Evolutionary conservation across 345 rosid genomes (phyloP), one percentile per base, ranked within the genome.

Genomic region (Odontarrhena argentea): DNA sequence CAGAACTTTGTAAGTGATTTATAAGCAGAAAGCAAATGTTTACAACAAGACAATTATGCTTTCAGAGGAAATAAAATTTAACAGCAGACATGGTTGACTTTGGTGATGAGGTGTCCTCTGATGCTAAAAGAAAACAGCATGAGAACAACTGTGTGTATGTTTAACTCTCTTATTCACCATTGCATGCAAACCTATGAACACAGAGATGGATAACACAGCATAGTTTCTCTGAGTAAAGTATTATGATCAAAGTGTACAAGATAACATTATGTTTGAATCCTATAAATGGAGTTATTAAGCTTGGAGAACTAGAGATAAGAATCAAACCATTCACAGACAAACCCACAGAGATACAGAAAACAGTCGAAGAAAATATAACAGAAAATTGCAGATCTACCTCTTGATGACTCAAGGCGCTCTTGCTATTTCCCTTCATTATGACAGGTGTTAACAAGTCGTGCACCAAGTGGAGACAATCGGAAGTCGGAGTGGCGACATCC

Each of bases 401-500:
- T 78, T 93, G 99, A 79, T 91, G 99, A 80, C 99, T 94, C 74
- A 94, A 79, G 52, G 82, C 80, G 74, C 80, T 81, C 82, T 82
- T 91, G 80, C 78, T 81, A 60, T 87, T 74, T 36, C 99, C 95
- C 63, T 88, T 91, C 96, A 88, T 85, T 56, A 87, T 56, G n/a
- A 88, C 96, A 25, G 99, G 97, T 77, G 78, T 73, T 74, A 94
- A 71, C 77, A 91, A 83, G 50, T 87, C 97, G 81, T 80, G 66
- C 51, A 94, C 96, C 88, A 94, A 70, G 24, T 77, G 82, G 77
- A 94, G 91, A 76, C 97, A 90, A 77, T 94, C 99, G 0, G 94
- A 90, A 25, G 99, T 94, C 2, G 99, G 99, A 37, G 99, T 94
- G 54, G 99, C 96, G 30, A 94, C 97, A 74, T 91, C 99, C 97